Evolutionary conservation across 306 rosid species (phyloP), one percentile per base, ranked within the genome.

Genomic region (Acacia crassicarpa): DNA sequence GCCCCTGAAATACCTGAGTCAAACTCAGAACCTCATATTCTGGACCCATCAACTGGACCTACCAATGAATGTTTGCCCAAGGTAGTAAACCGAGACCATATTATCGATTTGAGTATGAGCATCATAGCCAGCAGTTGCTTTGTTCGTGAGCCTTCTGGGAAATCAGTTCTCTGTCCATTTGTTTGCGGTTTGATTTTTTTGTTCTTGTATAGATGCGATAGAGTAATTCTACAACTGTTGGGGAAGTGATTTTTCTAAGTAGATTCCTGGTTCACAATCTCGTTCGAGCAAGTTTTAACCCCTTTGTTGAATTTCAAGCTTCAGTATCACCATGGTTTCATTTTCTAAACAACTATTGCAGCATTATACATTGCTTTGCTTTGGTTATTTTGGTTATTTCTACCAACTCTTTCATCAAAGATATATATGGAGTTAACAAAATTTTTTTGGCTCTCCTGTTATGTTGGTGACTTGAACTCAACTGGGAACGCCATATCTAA

Each of bases 31-130:
- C 83, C 87, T 74, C 84, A 33, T 79, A 74, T 80, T 84, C 80
- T 78, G 43, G 89, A 81, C 77, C 91, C 79, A 83, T 84, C 83
- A 2, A 67, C 69, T 65, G 89, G 87, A 84, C 87, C 92, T 80
- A 73, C 79, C 22, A 81, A 78, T 82, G 83, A 87, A 77, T 53
- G 81, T 80, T 32, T 81, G 65, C 94, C 98, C 67, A 95, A 95
- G 99, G 99, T 95, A 89, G 74, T 16, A 72, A 80, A 53, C 78
- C 33, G 8, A 62, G 66, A 73, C 72, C 82, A 2, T 78, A 11
- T 61, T 67, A 53, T 43, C 53, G n/a, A 56, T 81, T 69, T 75
- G 33, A 49, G 56, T 46, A 56, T 35, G 27, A 73, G 46, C 74
- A 25, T 74, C 67, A 27, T 74, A 73, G 44, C n/a, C 80, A 74